phyloP scores from a whole-genome alignment of 2,329 filamentous ascomycete species.

The Alternaria alternata region DNA sequence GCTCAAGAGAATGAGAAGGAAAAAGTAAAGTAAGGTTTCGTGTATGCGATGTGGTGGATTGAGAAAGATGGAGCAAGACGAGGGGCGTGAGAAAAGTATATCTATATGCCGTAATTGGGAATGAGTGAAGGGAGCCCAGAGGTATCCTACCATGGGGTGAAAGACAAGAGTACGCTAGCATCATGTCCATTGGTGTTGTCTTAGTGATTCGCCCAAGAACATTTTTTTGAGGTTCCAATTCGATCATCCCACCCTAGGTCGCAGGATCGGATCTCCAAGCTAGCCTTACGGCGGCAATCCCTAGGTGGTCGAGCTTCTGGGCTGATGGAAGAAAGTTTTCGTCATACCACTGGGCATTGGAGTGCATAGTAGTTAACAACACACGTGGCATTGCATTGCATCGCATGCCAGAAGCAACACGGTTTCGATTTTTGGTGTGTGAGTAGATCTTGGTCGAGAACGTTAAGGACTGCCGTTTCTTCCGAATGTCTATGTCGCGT shows the following conservation, averaged over 20 bases:
- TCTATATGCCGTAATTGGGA: neutral
- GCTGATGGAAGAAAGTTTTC: neutral
- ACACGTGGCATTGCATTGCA: neutral
- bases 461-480: neutral
- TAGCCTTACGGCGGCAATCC: neutral
- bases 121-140: neutral
- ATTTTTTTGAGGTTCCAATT: neutral
- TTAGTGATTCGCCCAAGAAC: neutral
- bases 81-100: neutral
- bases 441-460: neutral
- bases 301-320: neutral
- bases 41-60: neutral
- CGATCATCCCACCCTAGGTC: neutral
- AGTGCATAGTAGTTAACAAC: neutral
- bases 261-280: neutral
- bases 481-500: neutral
- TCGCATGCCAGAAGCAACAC: neutral
- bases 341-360: neutral
- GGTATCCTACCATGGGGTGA: neutral
- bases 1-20: neutral
- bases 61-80: neutral
- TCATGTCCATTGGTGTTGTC: neutral
- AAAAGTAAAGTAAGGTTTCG: neutral
- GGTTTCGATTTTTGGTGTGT: neutral
- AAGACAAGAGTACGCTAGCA: neutral